A percentile compares a stretch with the other conserved stretches of the same genome.
These are phyloP conservation scores for Lentinula novae-zelandiae DNA, from an alignment of 1,284 basidiomycete species.

Conservation along the genomic window DNA sequence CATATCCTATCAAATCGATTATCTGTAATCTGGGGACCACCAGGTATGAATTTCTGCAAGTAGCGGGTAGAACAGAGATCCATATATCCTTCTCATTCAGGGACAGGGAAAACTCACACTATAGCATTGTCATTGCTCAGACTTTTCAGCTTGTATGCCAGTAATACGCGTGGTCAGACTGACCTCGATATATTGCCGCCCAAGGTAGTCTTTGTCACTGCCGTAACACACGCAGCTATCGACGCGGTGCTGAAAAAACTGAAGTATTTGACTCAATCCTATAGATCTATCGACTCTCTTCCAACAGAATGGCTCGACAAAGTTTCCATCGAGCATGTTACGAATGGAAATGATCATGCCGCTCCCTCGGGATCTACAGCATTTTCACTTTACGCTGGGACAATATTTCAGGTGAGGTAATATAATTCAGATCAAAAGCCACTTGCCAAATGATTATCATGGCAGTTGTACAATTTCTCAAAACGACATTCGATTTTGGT, in stretches of 20 bases:
- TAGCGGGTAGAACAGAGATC: neutral
- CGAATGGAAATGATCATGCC: constrained; percentile 34
- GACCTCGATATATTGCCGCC: constrained; percentile 14
- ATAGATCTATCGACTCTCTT: constrained; percentile 32
- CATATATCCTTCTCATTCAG: constrained; percentile 19
- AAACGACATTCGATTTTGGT: constrained; percentile 34
- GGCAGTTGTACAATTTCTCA: constrained; percentile 42
- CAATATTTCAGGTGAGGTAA: constrained; percentile 39
- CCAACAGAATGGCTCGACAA: constrained; percentile 36
- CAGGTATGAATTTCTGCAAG: constrained; percentile 27
- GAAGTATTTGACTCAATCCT: constrained; percentile 30
- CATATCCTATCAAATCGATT: constrained; percentile 38
- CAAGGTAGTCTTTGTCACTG: constrained; percentile 42
- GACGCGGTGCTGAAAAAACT: constrained; percentile 41
- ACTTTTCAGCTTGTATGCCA: constrained; percentile 31
- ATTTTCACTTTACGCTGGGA: constrained; percentile 37
- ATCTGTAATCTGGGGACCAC: constrained; percentile 46
- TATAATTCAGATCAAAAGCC: neutral
- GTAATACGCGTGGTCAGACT: neutral
- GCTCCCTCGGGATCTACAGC: constrained; percentile 23
- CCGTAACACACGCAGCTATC: constrained; percentile 49
- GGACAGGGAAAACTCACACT: constrained; percentile 50
- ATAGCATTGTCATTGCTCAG: constrained; percentile 42
- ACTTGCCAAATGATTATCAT: neutral
- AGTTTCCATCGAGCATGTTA: constrained; percentile 36